Evolutionary conservation across 768 basidiomycete genomes (phyloP).

Genomic region (Myochromella boudieri): DNA sequence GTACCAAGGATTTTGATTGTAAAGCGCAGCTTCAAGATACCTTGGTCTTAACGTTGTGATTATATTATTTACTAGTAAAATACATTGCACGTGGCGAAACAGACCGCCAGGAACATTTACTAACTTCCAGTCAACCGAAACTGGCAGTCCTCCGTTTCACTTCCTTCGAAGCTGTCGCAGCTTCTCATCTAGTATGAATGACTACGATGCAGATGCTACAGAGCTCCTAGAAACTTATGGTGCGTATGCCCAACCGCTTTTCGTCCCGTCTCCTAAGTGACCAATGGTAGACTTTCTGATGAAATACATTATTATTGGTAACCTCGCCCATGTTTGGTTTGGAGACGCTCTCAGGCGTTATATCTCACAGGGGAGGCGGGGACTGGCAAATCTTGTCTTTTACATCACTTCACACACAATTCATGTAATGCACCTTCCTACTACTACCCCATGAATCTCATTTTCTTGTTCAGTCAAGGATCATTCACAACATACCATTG

Average conservation of each 20-base stretch:
- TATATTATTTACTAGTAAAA: too few relatives aligned
- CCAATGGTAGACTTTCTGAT: constrained; percentile 84
- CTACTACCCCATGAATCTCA: constrained; percentile 4
- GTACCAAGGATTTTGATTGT: too few relatives aligned
- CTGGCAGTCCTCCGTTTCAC: background rate
- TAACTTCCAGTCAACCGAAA: background rate
- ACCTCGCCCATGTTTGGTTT: constrained; percentile 4
- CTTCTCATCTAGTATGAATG: constrained; percentile 50
- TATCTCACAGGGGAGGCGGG: constrained; percentile 81
- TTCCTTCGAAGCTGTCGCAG: constrained; percentile 10
- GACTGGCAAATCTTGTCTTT: constrained; percentile 94
- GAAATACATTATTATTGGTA: constrained; percentile 98
- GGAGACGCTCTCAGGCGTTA: too few relatives aligned
- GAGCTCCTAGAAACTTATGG: constrained; percentile 95
- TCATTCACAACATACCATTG: constrained; percentile 97
- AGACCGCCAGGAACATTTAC: background rate
- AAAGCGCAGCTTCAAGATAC: too few relatives aligned
- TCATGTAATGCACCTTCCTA: constrained; percentile 65
- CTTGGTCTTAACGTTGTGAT: too few relatives aligned
- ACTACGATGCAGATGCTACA: constrained; percentile 81
- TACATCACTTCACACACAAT: constrained; percentile 97
- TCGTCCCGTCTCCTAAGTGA: constrained; percentile 1
- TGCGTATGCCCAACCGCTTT: constrained; percentile 28
- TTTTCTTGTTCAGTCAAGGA: constrained; percentile 72
- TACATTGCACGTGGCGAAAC: constrained; percentile 9